Evolutionary conservation across 108 stramenopile genomes (phyloP).

Genomic region (Fragilaria radians): DNA sequence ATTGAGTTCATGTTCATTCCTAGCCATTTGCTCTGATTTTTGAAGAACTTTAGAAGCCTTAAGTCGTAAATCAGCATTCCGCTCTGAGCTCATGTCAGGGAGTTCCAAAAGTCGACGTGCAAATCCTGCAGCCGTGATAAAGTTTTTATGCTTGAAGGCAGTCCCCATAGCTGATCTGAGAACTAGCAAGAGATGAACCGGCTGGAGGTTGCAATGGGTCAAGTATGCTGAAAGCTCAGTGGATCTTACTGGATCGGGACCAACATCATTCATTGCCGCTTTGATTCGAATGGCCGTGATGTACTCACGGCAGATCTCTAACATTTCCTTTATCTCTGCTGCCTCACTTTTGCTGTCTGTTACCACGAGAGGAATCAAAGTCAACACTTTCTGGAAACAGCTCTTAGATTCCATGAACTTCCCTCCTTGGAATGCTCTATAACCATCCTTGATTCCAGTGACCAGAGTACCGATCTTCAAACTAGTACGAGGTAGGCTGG

Average conservation of each 20-base stretch:
- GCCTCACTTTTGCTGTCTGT: conserved; percentile 76
- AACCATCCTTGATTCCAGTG: conserved; percentile 80
- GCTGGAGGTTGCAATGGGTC: conserved; percentile 98
- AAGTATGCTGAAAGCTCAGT: conserved; percentile 98
- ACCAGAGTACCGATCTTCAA: conserved; percentile 58
- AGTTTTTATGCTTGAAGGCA: conserved; percentile 98
- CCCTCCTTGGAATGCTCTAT: conserved; percentile 90
- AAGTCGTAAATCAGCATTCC: conserved; percentile 85
- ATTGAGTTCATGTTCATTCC: conserved; percentile 93
- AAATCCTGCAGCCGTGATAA: conserved; percentile 94
- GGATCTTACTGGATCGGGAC: conserved; percentile 72
- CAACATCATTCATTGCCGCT: conserved; percentile 64
- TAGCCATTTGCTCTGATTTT: conserved; percentile 96
- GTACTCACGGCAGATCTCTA: conserved; percentile 93
- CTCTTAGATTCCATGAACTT: conserved; percentile 90
- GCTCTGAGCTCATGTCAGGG: conserved; percentile 90
- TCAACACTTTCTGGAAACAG: conserved; percentile 68
- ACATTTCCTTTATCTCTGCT: conserved; percentile 91
- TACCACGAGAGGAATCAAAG: conserved; percentile 84
- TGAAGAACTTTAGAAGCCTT: conserved; percentile 97
- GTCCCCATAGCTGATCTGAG: conserved; percentile 97
- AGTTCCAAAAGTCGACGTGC: conserved; percentile 94
- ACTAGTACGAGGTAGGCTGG: conserved; percentile 74
- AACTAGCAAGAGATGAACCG: conserved; percentile 92
- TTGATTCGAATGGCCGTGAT: conserved; percentile 96